A percentile compares a stretch with the other conserved stretches of the same genome.
Evolutionary conservation across 495 filamentous ascomycete species (phyloP).

Genomic region (Tirmania nivea): DNA sequence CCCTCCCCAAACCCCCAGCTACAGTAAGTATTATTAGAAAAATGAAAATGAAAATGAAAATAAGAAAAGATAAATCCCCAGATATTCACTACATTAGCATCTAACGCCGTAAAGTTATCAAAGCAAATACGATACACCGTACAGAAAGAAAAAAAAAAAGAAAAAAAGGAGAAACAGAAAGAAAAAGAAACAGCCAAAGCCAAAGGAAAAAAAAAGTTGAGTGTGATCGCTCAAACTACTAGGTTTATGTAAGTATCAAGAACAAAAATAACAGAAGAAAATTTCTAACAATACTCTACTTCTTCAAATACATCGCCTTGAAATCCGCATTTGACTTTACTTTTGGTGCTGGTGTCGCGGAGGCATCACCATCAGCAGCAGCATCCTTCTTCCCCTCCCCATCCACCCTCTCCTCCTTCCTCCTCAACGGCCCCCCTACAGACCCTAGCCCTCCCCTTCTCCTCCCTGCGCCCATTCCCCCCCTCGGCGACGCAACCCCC

Average conservation of each 20-base stretch:
- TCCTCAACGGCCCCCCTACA: slow-evolving; percentile 26
- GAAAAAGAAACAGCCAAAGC: no score
- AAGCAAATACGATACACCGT: no score
- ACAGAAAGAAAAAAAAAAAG: no score
- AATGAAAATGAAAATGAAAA: no score
- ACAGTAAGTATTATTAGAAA: no score
- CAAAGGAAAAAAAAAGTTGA: no score
- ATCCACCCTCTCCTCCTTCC: slow-evolving; percentile 33
- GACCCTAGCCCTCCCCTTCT: slow-evolving; percentile 23
- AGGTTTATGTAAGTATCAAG: background rate
- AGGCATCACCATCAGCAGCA: slow-evolving; percentile 6
- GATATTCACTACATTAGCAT: no score
- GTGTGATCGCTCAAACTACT: no score
- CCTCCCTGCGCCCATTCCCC: slow-evolving; percentile 11
- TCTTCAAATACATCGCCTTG: slow-evolving; percentile 44
- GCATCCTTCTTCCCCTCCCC: slow-evolving; percentile 17
- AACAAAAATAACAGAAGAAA: background rate
- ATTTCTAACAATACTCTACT: slow-evolving; percentile 1
- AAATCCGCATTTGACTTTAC: slow-evolving; percentile 78
- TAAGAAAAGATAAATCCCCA: no score
- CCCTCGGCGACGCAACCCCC: background rate
- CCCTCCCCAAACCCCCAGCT: no score
- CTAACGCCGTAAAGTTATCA: no score
- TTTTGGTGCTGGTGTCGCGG: slow-evolving; percentile 16
- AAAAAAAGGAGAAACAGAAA: no score